phyloP scores from a whole-genome alignment of 169 alveolate species.

The Babesia bovis region DNA sequence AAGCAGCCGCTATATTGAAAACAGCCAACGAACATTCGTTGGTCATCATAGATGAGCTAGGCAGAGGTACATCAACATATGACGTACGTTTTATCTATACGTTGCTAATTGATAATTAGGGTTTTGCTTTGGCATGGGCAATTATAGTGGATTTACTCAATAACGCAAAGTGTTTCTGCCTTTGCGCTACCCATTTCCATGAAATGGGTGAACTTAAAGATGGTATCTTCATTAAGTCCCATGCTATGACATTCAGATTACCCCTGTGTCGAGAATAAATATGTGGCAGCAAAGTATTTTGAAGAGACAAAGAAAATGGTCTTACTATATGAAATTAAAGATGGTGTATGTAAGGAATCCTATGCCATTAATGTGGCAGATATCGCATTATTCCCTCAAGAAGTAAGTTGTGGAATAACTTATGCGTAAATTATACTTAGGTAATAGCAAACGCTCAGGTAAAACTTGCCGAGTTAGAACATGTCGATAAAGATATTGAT shows the following conservation, averaged over 20 bases:
- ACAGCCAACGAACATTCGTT: constrained; percentile 89
- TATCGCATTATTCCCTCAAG: constrained; percentile 88
- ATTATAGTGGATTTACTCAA: constrained; percentile 90
- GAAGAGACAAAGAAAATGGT: constrained; percentile 66
- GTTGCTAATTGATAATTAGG: constrained; percentile 62
- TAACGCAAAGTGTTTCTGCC: constrained; percentile 87
- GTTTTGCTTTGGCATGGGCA: constrained; percentile 97
- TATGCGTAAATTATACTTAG: neutral
- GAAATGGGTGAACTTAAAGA: constrained; percentile 92
- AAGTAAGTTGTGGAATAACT: constrained; percentile 28
- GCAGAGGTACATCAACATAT: constrained; percentile 96
- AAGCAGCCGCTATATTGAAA: constrained; percentile 90
- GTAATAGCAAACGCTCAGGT: constrained; percentile 56
- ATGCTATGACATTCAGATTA: constrained; percentile 69
- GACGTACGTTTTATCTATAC: constrained; percentile 61
- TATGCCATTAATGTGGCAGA: constrained; percentile 94
- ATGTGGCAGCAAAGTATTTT: constrained; percentile 75
- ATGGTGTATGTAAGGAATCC: constrained; percentile 89
- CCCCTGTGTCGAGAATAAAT: constrained; percentile 84
- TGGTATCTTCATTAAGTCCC: constrained; percentile 67
- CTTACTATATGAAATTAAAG: constrained; percentile 86
- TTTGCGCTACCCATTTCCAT: constrained; percentile 98
- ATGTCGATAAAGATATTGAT: constrained; percentile 5
- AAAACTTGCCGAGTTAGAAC: constrained; percentile 50
- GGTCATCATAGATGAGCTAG: constrained; percentile 95